Evolutionary conservation across 371 early-diverging fungal genomes (phyloP).

Genomic region (Mucor indicus): DNA sequence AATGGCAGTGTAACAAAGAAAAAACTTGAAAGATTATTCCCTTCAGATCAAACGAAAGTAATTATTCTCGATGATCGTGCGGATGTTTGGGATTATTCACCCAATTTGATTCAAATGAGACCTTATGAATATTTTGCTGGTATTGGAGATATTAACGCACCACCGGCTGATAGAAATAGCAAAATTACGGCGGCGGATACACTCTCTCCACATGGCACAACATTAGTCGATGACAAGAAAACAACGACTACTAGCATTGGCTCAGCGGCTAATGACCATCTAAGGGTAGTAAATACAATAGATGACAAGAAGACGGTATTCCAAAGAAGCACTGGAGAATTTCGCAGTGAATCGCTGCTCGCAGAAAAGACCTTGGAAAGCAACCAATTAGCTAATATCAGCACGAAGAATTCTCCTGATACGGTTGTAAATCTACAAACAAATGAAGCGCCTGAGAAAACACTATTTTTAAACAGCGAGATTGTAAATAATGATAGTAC

Average conservation of each 20-base stretch:
- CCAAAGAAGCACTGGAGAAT: too few species aligned
- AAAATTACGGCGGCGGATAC: not conserved
- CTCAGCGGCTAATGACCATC: not conserved
- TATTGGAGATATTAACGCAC: slow-evolving; percentile 94
- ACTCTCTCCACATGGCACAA: not conserved
- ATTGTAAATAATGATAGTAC: too few species aligned
- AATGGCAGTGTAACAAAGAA: slow-evolving; percentile 86
- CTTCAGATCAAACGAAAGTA: slow-evolving; percentile 94
- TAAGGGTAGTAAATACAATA: too few species aligned
- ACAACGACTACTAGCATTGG: not conserved
- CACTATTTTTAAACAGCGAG: too few species aligned
- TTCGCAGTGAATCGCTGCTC: too few species aligned
- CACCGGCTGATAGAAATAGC: slow-evolving; percentile 4
- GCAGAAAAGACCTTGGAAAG: too few species aligned
- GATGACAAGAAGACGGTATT: too few species aligned
- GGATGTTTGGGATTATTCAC: slow-evolving; percentile 96
- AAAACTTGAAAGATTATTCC: slow-evolving; percentile 88
- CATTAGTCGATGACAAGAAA: not conserved
- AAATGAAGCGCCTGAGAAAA: too few species aligned
- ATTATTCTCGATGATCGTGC: slow-evolving; percentile 98
- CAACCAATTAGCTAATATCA: too few species aligned
- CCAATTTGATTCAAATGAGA: slow-evolving; percentile 82
- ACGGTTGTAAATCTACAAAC: too few species aligned
- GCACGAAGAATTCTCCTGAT: too few species aligned
- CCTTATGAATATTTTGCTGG: slow-evolving; percentile 93